A percentile compares a stretch with the other conserved stretches of the same genome.
Conservation (phyloP, 192 early-diverging fungal species). For the Podila epicladia region DNA sequence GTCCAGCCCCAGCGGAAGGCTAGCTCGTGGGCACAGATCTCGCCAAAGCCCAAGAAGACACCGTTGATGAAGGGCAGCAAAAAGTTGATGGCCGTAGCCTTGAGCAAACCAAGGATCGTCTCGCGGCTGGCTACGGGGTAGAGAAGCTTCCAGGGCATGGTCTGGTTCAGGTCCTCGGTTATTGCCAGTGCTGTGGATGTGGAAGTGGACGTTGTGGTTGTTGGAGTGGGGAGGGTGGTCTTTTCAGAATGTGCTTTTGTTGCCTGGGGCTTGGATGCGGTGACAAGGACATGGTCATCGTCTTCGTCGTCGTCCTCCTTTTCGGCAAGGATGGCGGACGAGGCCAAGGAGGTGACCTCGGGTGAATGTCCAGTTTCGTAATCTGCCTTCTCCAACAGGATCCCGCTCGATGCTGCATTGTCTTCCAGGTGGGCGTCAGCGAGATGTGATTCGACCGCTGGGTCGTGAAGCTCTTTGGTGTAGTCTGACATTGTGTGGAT, state of each 20-base stretch:
- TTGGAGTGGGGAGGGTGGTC: background rate
- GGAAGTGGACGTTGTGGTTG: background rate
- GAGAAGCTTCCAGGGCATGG: slow-evolving; percentile 49
- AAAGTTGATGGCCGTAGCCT: slow-evolving; percentile 64
- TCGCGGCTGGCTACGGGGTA: slow-evolving; percentile 37
- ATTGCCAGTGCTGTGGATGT: slow-evolving; percentile 23
- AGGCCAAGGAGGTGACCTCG: slow-evolving; percentile 34
- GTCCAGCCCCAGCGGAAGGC: slow-evolving; percentile 80
- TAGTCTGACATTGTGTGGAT: slow-evolving; percentile 22
- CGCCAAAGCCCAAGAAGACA: slow-evolving; percentile 79
- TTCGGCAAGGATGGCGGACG: slow-evolving; percentile 28
- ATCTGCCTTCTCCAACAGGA: slow-evolving; percentile 36
- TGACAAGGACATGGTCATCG: background rate
- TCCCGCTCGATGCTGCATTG: slow-evolving; percentile 15
- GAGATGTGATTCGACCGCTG: slow-evolving; percentile 29
- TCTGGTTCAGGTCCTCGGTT: slow-evolving; percentile 44
- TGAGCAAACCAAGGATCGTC: slow-evolving; percentile 46
- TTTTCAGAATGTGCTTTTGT: background rate
- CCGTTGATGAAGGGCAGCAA: slow-evolving; percentile 68
- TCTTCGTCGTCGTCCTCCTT: slow-evolving; percentile 6
- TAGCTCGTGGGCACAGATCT: slow-evolving; percentile 84
- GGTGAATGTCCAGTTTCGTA: slow-evolving; percentile 37
- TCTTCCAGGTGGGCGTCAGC: slow-evolving; percentile 29
- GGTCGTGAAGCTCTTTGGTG: slow-evolving; percentile 24
- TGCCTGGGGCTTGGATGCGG: background rate